These are phyloP conservation scores for Fraxinus pennsylvanica DNA, from an alignment of 257 asterid genomes.

Conservation along the genomic window DNA sequence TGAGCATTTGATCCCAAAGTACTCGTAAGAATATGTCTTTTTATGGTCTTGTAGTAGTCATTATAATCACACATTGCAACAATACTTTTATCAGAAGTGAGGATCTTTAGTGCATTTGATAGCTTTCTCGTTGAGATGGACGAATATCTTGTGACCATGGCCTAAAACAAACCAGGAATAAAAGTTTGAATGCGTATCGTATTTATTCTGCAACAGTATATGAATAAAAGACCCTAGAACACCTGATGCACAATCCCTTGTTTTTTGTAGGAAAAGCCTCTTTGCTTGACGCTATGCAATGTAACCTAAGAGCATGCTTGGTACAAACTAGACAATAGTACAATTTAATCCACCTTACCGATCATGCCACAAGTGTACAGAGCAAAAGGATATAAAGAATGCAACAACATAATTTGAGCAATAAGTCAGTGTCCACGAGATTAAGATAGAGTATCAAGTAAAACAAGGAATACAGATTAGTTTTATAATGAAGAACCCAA, in stretches of 20 bases:
- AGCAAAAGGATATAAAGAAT: neutral
- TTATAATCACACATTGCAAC: slow-evolving; percentile 80
- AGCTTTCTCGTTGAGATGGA: slow-evolving; percentile 85
- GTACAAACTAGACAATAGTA: too few relatives aligned
- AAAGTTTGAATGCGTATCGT: neutral
- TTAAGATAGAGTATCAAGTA: neutral
- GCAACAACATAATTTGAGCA: neutral
- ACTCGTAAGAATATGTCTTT: slow-evolving; percentile 53
- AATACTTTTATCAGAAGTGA: slow-evolving; percentile 62
- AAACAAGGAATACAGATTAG: neutral
- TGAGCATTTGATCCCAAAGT: slow-evolving; percentile 76
- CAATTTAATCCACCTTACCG: too few relatives aligned
- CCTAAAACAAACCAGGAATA: slow-evolving; percentile 45
- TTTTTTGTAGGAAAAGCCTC: too few relatives aligned
- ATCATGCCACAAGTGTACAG: neutral
- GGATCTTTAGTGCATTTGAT: slow-evolving; percentile 71
- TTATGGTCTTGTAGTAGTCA: slow-evolving; percentile 64
- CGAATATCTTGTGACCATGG: slow-evolving; percentile 73
- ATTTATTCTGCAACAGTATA: neutral
- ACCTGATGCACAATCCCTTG: too few relatives aligned
- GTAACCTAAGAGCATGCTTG: neutral
- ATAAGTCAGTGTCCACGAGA: neutral
- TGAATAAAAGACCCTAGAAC: too few relatives aligned
- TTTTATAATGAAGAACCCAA: neutral
- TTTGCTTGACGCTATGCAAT: neutral